These are phyloP conservation scores for Dicorynia guianensis DNA, from an alignment of 306 rosid species.

Conservation along the genomic window DNA sequence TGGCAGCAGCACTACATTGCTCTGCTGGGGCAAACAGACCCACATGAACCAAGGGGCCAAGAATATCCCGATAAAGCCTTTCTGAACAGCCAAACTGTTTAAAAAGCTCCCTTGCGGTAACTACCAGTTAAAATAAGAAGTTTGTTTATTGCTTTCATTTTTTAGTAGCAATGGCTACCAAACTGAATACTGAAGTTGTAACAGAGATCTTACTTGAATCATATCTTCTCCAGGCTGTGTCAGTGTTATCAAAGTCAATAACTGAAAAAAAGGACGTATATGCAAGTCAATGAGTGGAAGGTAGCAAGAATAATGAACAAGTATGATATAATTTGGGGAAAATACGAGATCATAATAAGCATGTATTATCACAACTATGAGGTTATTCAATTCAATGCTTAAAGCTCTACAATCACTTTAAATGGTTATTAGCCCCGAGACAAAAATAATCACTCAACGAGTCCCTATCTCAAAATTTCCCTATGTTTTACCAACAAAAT, in stretches of 20 bases:
- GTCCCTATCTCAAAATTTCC: too few relatives aligned
- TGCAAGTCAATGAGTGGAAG: constrained; percentile 8
- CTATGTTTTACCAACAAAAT: neutral
- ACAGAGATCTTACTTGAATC: constrained; percentile 56
- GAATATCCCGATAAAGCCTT: constrained; percentile 53
- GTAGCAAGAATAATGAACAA: neutral
- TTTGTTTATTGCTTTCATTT: neutral
- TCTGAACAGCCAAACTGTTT: constrained; percentile 63
- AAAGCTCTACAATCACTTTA: too few relatives aligned
- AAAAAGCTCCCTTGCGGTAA: constrained; percentile 67
- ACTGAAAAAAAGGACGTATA: constrained; percentile 44
- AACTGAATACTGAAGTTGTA: constrained; percentile 5
- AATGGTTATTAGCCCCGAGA: too few relatives aligned
- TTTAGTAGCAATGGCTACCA: neutral
- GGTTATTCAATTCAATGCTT: too few relatives aligned
- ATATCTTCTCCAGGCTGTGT: constrained; percentile 60
- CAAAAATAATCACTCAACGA: too few relatives aligned
- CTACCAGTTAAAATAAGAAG: constrained; percentile 49
- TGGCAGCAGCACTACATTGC: constrained; percentile 70
- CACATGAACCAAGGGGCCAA: constrained; percentile 64
- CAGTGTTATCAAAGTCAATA: constrained; percentile 66
- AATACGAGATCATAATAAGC: too few relatives aligned
- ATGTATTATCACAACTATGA: too few relatives aligned
- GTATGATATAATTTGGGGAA: neutral
- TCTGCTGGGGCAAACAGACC: constrained; percentile 65